A percentile compares a stretch with the other conserved stretches of the same genome.
Evolutionary conservation across 345 rosid species (phyloP).

Genomic region (Populus davidiana): DNA sequence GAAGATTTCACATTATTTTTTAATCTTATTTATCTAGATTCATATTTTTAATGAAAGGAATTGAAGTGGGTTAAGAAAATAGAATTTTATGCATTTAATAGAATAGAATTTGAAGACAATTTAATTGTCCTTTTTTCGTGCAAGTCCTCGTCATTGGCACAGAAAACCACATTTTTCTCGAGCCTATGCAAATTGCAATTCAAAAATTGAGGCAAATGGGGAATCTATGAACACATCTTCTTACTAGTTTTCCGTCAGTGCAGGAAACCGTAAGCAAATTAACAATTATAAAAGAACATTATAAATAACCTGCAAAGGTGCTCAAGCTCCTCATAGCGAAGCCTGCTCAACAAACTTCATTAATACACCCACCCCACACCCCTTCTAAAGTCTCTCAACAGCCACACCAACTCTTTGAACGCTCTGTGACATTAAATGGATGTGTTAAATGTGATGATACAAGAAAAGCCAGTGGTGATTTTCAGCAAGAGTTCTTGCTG

Average conservation of each 20-base stretch:
- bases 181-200: not conserved
- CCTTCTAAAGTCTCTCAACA: not conserved
- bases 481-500: slow-evolving; percentile 30
- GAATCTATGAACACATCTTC: not conserved
- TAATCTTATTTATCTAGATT: too few relatives aligned
- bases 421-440: slow-evolving; percentile 13
- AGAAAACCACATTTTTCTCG: not conserved
- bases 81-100: too few relatives aligned
- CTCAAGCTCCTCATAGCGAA: slow-evolving; percentile 13
- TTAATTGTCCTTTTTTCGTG: not conserved
- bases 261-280: not conserved
- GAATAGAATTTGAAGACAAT: too few relatives aligned
- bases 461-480: slow-evolving; percentile 28
- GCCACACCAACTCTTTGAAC: not conserved
- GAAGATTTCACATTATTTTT: too few relatives aligned
- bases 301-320: slow-evolving; percentile 25
- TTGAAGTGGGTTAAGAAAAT: too few relatives aligned
- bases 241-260: not conserved
- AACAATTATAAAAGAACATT: not conserved
- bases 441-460: slow-evolving; percentile 13
- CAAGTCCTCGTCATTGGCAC: not conserved
- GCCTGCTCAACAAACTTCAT: not conserved
- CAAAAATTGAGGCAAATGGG: not conserved
- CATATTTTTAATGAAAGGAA: too few relatives aligned
- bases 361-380: not conserved